phyloP scores from a whole-genome alignment of 179 eudicot genomes.

The Beta corolliflora region DNA sequence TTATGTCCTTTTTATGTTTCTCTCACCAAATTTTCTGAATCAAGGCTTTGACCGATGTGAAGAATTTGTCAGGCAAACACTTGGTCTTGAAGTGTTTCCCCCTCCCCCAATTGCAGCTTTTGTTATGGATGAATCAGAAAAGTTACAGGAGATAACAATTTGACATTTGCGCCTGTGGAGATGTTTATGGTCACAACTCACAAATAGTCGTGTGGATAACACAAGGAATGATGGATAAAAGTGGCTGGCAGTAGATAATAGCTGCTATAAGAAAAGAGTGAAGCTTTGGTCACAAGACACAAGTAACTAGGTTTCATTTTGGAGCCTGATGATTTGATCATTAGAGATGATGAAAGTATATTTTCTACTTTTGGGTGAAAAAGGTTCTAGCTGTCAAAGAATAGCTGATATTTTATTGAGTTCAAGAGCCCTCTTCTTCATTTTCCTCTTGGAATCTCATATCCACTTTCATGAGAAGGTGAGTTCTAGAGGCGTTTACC shows the following conservation, averaged over 20 bases:
- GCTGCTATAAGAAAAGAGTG: neutral
- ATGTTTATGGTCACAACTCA: neutral
- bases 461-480: neutral
- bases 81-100: neutral
- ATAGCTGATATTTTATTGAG: neutral
- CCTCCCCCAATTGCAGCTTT: neutral
- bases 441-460: neutral
- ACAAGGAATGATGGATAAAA: slow-evolving; percentile 10
- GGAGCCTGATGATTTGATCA: neutral
- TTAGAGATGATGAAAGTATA: too few species aligned
- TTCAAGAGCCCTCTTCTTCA: neutral
- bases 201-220: neutral
- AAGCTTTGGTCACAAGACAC: neutral
- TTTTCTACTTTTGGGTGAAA: slow-evolving; percentile 7
- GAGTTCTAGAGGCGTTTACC: neutral
- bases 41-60: too few species aligned
- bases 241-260: neutral
- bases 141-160: neutral
- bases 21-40: too few species aligned
- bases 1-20: too few species aligned
- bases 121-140: neutral
- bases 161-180: neutral
- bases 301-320: neutral
- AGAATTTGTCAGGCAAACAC: too few species aligned
- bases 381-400: neutral